phyloP scores from a whole-genome alignment of 257 asterid species.

The Nicotiana undulata region DNA sequence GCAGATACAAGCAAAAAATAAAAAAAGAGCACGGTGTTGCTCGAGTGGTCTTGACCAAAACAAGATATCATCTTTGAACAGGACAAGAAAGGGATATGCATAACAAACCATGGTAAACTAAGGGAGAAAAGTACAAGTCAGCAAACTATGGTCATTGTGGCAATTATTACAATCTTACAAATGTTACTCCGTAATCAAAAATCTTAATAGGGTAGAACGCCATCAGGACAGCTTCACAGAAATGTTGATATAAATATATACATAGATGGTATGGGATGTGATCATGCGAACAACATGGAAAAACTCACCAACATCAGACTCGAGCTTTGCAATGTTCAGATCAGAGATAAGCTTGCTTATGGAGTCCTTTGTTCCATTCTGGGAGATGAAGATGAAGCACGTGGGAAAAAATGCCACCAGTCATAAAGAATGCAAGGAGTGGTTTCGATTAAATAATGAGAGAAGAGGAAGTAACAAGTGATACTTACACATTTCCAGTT shows the following conservation, averaged over 20 bases:
- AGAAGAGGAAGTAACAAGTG: background rate
- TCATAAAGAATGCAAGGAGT: background rate
- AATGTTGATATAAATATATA: background rate
- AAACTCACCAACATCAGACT: slow-evolving; percentile 82
- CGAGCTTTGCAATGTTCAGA: slow-evolving; percentile 66
- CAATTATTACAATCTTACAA: background rate
- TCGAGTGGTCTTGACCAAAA: background rate
- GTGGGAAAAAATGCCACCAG: slow-evolving; percentile 10
- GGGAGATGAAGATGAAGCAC: slow-evolving; percentile 5
- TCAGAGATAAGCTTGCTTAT: slow-evolving; percentile 77
- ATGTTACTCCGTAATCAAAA: background rate
- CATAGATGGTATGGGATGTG: background rate
- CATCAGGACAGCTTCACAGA: background rate
- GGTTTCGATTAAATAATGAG: background rate
- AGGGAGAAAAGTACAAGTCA: background rate
- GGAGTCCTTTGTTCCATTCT: slow-evolving; percentile 91
- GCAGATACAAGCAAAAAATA: background rate
- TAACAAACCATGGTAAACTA: background rate
- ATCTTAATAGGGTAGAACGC: background rate
- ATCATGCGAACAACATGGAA: slow-evolving; percentile 3
- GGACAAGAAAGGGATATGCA: background rate
- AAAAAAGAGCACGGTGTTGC: background rate
- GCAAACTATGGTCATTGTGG: background rate
- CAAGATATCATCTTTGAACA: background rate
- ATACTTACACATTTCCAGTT: slow-evolving; percentile 99